Percentiles rank a stretch among this genome's conserved stretches.
Evolutionary conservation across 2,329 filamentous ascomycete genomes (phyloP).

Genomic region (Ophiognomonia clavigignenti-juglandacearum): DNA sequence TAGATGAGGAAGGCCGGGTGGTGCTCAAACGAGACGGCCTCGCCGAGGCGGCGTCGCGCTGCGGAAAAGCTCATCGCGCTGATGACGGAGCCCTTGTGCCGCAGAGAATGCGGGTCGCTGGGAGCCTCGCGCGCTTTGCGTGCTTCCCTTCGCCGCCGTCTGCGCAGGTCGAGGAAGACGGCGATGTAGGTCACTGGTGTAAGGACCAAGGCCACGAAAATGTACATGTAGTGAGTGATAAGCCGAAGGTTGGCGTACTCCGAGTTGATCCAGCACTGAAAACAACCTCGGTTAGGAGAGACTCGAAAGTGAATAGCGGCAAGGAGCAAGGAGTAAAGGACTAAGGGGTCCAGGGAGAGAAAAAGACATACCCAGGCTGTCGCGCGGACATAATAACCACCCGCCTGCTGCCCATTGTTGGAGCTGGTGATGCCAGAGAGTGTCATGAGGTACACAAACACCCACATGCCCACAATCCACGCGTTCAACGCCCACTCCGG

Average conservation of each 20-base stretch:
- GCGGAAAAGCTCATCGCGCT: slow-evolving; percentile 2
- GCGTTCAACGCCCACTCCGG: slow-evolving; percentile 37
- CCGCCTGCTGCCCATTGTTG: slow-evolving; percentile 20
- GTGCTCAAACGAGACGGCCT: slow-evolving; percentile 15
- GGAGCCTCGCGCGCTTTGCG: background rate
- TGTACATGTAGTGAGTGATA: slow-evolving; percentile 59
- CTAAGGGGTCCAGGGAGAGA: background rate
- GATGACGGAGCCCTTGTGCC: slow-evolving; percentile 1
- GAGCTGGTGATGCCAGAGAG: slow-evolving; percentile 30
- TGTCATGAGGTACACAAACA: slow-evolving; percentile 43
- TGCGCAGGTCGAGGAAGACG: slow-evolving; percentile 30
- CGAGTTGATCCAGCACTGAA: slow-evolving; percentile 57
- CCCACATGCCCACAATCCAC: slow-evolving; percentile 40
- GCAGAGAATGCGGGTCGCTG: background rate
- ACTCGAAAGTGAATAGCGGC: no score
- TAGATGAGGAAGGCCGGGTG: slow-evolving; percentile 51
- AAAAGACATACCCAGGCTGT: slow-evolving; percentile 41
- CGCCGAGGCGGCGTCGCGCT: background rate
- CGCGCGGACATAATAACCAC: slow-evolving; percentile 46
- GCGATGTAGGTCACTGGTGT: slow-evolving; percentile 32
- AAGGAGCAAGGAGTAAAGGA: no score
- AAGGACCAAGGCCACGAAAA: slow-evolving; percentile 38
- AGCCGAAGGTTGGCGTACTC: slow-evolving; percentile 48
- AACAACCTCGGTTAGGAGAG: no score
- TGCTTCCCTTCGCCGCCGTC: background rate